Conservation (phyloP, 1,284 basidiomycete species). For the Rhizoctonia solani region DNA sequence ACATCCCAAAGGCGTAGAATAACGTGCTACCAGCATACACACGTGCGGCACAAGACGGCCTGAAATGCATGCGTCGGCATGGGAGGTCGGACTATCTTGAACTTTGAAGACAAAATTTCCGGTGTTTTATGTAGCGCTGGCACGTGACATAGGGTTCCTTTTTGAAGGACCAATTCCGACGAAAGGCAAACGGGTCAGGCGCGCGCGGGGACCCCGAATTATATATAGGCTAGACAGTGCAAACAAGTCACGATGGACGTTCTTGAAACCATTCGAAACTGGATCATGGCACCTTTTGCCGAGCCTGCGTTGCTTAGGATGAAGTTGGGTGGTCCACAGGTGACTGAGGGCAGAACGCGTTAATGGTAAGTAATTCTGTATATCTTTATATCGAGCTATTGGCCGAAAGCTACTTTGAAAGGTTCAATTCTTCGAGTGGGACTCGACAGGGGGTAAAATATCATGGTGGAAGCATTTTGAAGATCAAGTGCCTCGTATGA, state of each 20-base stretch:
- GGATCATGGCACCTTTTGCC: constrained; percentile 4
- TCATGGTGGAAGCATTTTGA: constrained; percentile 88
- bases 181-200: neutral
- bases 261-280: neutral
- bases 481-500: constrained; percentile 67
- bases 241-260: constrained; percentile 1
- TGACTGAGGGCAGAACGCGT: constrained; percentile 22
- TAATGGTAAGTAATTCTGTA: neutral
- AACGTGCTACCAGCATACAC: neutral
- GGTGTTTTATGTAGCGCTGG: constrained; percentile 4
- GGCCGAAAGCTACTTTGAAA: constrained; percentile 66
- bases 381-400: constrained; percentile 54
- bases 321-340: constrained; percentile 13
- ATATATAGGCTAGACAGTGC: constrained; percentile 1
- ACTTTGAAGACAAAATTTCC: constrained; percentile 20
- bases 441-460: constrained; percentile 55
- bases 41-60: constrained; percentile 47
- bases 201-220: neutral
- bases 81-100: constrained; percentile 17
- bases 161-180: neutral
- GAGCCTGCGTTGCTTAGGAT: constrained; percentile 20
- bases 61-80: neutral
- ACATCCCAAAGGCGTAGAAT: constrained; percentile 42
- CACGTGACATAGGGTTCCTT: constrained; percentile 8
- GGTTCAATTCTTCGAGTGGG: constrained; percentile 87